phyloP scores from a whole-genome alignment of 345 rosid genomes.

The Citrus hindsii region DNA sequence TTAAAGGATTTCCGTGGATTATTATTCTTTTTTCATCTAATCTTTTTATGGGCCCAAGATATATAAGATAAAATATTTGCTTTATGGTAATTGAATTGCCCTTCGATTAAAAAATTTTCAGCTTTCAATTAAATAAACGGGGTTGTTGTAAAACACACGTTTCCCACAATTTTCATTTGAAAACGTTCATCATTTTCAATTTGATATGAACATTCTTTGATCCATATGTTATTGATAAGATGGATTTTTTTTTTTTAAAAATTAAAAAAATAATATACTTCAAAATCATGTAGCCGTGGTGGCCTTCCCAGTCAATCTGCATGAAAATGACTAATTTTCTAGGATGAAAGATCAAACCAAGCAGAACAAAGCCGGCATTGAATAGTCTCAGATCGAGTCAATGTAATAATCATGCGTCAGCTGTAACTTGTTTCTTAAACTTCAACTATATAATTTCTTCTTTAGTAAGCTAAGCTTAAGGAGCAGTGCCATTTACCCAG shows the following conservation, averaged over 20 bases:
- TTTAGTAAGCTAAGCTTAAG: not conserved
- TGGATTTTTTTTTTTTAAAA: no score
- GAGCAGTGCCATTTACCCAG: no score
- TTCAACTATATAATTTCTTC: not conserved
- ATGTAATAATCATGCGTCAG: not conserved
- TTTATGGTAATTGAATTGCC: not conserved
- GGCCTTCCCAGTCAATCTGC: constrained; percentile 15
- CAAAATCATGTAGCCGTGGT: not conserved
- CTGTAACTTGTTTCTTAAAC: not conserved
- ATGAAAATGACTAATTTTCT: constrained; percentile 9
- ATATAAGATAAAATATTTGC: not conserved
- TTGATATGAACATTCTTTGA: constrained; percentile 8
- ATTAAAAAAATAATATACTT: not conserved
- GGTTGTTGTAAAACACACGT: not conserved
- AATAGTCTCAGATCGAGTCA: not conserved
- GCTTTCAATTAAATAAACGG: not conserved
- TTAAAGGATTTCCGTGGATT: not conserved
- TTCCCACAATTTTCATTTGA: constrained; percentile 8
- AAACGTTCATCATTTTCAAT: not conserved
- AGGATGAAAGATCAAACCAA: not conserved
- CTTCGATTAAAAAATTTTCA: not conserved
- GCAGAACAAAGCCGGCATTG: not conserved
- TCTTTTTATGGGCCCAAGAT: no score
- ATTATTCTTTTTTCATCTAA: no score
- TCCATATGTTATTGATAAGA: not conserved